Evolutionary conservation across 2,329 filamentous ascomycete species (phyloP), one percentile per base, ranked within the genome.

Genomic region (Cordyceps tenuipes): DNA sequence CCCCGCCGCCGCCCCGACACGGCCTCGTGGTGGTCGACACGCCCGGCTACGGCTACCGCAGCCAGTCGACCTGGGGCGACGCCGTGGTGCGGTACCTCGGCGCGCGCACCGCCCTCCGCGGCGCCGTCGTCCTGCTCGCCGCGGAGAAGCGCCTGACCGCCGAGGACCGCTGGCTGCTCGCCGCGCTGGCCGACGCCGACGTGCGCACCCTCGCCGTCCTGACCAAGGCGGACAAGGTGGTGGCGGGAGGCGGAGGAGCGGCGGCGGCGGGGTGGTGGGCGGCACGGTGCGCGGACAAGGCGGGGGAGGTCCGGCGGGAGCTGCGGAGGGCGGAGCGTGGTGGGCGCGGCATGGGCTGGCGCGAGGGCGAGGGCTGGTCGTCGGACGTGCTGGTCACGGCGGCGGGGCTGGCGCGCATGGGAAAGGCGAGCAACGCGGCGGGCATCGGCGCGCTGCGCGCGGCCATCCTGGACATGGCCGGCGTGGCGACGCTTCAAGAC

Each of bases 171-270:
- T 73, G 76, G 69, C 73, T 80, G 62, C 68, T 85, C 39, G 68
- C 72, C 60, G 69, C 80, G 49, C 71, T 85, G 63, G 72, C 77
- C 54, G 70, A 75, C 53, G 72, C 74, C 3, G 73, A 74, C 10
- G 73, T 78, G 34, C 72, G 72, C 56, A 81, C 79, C 1, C 66
- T 76, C 7, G 75, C 84, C 1, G 75, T 84, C 5, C 67, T 85
- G 53, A 85, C 82, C 12, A 84, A 84, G 69, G 79, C 78, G 15
- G 82, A 85, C 65, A 83, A 83, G 64, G 39, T 26, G 19, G 29
- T 21, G 41, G 70, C 67, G 34, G 66, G 66, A 12, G 64, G 54
- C 1, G 23, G 23, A 23, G n/a, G n/a, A n/a, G n/a, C n/a, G 64
- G 39, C n/a, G 19, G 29, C 31, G 41, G 70, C 67, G 34, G 66